These are phyloP conservation scores for Paraphoma sp. DNA, from an alignment of 2,329 filamentous ascomycete genomes.

Conservation along the genomic window DNA sequence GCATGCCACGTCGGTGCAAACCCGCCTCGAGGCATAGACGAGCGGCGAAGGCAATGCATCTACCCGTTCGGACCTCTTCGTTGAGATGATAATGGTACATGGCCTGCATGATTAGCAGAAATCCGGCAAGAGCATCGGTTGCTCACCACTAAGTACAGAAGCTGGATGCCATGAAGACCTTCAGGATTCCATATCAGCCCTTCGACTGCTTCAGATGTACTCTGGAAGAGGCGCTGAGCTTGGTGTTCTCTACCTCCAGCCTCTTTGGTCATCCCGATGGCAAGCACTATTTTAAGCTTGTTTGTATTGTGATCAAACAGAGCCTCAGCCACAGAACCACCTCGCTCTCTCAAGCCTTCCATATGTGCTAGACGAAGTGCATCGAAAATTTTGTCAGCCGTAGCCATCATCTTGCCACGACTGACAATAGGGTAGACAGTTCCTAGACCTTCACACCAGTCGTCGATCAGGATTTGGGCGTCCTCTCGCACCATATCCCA, in stretches of 20 bases:
- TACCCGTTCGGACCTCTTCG: conserved; percentile 14
- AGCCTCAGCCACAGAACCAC: conserved; percentile 12
- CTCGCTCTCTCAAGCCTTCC: conserved; percentile 10
- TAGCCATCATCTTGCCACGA: conserved; percentile 5
- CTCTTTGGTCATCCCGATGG: conserved; percentile 13
- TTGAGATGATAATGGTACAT: conserved; percentile 18
- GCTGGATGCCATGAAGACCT: conserved; percentile 15
- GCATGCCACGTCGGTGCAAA: conserved; percentile 11
- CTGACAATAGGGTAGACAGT: conserved; percentile 10
- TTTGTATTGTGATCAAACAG: conserved; percentile 16
- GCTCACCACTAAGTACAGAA: conserved; percentile 14
- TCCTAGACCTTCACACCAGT: conserved; percentile 14
- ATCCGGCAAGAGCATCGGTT: no score
- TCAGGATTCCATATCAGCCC: conserved; percentile 16
- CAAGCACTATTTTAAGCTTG: conserved; percentile 15
- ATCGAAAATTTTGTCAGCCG: conserved; percentile 8
- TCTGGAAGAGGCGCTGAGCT: conserved; percentile 13
- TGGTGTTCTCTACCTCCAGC: conserved; percentile 13
- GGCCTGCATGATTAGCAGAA: conserved; percentile 5
- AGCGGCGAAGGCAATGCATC: conserved; percentile 15
- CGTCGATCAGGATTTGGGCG: conserved; percentile 7
- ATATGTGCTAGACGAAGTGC: conserved; percentile 5
- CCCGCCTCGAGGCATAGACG: conserved; percentile 14
- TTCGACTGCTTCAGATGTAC: conserved; percentile 13
- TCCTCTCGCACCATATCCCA: conserved; percentile 15